These are phyloP conservation scores for Aquilaria sinensis DNA, from an alignment of 345 rosid genomes.

Conservation along the genomic window DNA sequence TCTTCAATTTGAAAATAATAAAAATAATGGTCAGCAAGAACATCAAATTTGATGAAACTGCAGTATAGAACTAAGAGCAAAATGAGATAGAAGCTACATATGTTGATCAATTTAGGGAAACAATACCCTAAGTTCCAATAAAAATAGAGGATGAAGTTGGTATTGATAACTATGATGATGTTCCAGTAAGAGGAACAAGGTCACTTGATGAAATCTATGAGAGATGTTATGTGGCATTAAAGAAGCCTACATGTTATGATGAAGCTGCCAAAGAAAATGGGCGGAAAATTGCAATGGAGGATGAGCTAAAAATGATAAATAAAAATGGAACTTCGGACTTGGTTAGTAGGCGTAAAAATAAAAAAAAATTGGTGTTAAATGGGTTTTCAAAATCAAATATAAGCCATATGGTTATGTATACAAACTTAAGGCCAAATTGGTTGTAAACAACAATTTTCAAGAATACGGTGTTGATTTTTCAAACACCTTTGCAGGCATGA, in stretches of 20 bases:
- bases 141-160: background rate
- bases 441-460: no score
- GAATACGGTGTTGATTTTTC: background rate
- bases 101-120: background rate
- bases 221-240: no score
- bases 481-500: background rate
- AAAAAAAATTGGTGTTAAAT: background rate
- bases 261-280: no score
- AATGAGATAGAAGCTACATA: background rate
- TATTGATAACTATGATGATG: background rate
- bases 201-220: no score
- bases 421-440: background rate
- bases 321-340: constrained; percentile 1
- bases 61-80: background rate
- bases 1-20: background rate
- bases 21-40: background rate
- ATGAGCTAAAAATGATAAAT: background rate
- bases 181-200: no score
- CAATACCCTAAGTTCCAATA: background rate
- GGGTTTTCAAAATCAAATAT: background rate
- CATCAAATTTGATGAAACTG: background rate
- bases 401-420: background rate
- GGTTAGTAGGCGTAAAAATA: background rate
- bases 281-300: no score
- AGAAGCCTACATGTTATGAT: no score